These are phyloP conservation scores for Tuber umbilicatum DNA, from an alignment of 495 filamentous ascomycete genomes.

Conservation along the genomic window DNA sequence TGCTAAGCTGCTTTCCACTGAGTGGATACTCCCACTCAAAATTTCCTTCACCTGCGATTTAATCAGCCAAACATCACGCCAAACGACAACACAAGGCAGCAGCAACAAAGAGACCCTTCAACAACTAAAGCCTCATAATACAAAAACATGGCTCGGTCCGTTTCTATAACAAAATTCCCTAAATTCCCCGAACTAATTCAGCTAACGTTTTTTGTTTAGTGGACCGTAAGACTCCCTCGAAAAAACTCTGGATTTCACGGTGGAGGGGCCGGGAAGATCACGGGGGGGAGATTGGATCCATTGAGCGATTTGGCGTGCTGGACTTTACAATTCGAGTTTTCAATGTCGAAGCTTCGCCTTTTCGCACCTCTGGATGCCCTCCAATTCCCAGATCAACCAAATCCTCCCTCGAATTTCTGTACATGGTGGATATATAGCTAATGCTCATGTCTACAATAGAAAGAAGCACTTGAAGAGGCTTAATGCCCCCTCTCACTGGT, in stretches of 20 bases:
- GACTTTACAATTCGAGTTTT: slow-evolving; percentile 6
- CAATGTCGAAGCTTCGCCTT: slow-evolving; percentile 7
- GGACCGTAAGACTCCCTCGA: slow-evolving; percentile 38
- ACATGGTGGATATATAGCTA: slow-evolving; percentile 4
- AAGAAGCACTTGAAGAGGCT: slow-evolving; percentile 99
- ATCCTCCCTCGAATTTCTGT: slow-evolving; percentile 7
- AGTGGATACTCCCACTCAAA: slow-evolving; percentile 18
- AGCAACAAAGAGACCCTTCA: slow-evolving; percentile 19
- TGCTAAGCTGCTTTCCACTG: slow-evolving; percentile 12
- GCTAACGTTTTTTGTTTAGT: slow-evolving; percentile 25
- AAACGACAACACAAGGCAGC: slow-evolving; percentile 26
- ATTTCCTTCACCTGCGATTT: slow-evolving; percentile 18
- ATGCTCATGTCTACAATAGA: slow-evolving; percentile 47
- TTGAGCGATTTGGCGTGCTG: slow-evolving; percentile 2
- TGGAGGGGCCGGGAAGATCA: slow-evolving; percentile 5
- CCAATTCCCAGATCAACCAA: slow-evolving; percentile 9
- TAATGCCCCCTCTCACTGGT: slow-evolving; percentile 97
- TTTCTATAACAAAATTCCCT: neutral
- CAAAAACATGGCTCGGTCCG: slow-evolving; percentile 41
- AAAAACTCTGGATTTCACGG: slow-evolving; percentile 5
- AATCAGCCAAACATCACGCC: slow-evolving; percentile 23
- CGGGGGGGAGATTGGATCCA: slow-evolving; percentile 6
- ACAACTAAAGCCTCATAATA: slow-evolving; percentile 26
- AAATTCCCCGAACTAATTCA: slow-evolving; percentile 1
- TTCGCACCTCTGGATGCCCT: slow-evolving; percentile 29